Conservation (phyloP, 78 protist genomes). For the Pigoraptor vietnamica region DNA sequence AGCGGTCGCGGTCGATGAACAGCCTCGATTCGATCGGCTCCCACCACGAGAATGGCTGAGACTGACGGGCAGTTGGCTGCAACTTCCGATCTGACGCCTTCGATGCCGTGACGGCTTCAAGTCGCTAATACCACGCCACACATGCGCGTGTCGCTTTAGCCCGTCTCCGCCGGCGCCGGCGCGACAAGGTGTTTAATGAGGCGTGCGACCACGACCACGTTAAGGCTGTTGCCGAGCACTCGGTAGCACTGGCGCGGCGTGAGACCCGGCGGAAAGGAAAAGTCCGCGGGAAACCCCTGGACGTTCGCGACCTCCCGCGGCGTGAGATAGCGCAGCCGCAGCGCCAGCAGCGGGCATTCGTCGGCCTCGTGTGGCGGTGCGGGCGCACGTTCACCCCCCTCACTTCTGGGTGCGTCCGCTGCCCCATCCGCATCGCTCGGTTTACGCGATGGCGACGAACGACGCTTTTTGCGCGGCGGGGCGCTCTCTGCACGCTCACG, state of each 20-base stretch:
- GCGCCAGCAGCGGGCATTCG: background rate
- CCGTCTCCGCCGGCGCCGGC: too few relatives aligned
- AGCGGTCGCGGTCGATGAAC: background rate
- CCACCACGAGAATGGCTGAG: background rate
- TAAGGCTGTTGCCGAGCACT: slow-evolving; percentile 39
- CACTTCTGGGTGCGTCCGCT: background rate
- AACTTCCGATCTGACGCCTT: too few relatives aligned
- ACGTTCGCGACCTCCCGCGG: slow-evolving; percentile 26
- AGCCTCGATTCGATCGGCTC: background rate
- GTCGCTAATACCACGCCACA: too few relatives aligned
- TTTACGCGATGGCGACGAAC: too few relatives aligned
- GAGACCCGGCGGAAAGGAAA: background rate
- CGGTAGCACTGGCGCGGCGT: background rate
- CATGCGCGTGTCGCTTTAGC: too few relatives aligned
- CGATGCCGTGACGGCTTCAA: too few relatives aligned
- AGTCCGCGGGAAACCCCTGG: slow-evolving; percentile 22
- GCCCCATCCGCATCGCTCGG: too few relatives aligned
- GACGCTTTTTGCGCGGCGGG: too few relatives aligned
- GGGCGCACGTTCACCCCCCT: background rate
- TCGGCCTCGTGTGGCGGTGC: background rate
- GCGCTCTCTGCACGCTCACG: too few relatives aligned
- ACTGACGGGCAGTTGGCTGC: too few relatives aligned
- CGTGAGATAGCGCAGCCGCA: slow-evolving; percentile 11
- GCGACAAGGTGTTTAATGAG: background rate
- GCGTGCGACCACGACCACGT: slow-evolving; percentile 12